These are phyloP conservation scores for Talaromyces sp. DNA, from an alignment of 2,329 filamentous ascomycete genomes.

Conservation along the genomic window DNA sequence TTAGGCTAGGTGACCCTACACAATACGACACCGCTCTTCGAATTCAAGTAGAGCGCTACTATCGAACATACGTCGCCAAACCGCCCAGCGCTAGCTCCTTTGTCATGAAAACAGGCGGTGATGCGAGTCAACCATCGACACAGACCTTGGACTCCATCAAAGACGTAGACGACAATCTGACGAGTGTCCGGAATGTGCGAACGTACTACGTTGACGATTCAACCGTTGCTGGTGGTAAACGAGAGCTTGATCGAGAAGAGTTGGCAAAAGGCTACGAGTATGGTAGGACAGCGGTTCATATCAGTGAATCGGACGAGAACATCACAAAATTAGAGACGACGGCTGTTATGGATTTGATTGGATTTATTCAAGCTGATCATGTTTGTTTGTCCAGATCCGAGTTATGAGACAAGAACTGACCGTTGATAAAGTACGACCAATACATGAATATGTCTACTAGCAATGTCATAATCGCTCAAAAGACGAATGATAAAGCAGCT, in stretches of 20 bases:
- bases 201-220: constrained; percentile 78
- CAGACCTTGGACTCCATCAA: constrained; percentile 27
- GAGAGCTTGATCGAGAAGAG: constrained; percentile 74
- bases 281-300: constrained; percentile 84
- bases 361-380: constrained; percentile 72
- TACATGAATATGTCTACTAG: constrained; percentile 81
- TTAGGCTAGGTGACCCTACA: constrained; percentile 75
- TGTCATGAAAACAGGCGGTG: constrained; percentile 51
- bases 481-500: constrained; percentile 73
- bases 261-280: constrained; percentile 94
- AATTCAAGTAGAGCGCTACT: constrained; percentile 88
- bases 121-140: constrained; percentile 53
- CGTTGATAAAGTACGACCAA: constrained; percentile 64
- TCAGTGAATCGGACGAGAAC: constrained; percentile 79
- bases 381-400: constrained; percentile 42
- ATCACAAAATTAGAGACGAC: constrained; percentile 81
- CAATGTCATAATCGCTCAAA: constrained; percentile 72
- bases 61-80: constrained; percentile 73
- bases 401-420: constrained; percentile 9
- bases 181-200: constrained; percentile 70
- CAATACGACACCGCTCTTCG: constrained; percentile 69
- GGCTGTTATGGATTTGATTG: constrained; percentile 74
- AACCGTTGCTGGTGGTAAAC: constrained; percentile 70
- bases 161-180: constrained; percentile 44
- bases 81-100: constrained; percentile 75